phyloP scores from a whole-genome alignment of 106 monocot genomes.

The Platanthera zijinensis region DNA sequence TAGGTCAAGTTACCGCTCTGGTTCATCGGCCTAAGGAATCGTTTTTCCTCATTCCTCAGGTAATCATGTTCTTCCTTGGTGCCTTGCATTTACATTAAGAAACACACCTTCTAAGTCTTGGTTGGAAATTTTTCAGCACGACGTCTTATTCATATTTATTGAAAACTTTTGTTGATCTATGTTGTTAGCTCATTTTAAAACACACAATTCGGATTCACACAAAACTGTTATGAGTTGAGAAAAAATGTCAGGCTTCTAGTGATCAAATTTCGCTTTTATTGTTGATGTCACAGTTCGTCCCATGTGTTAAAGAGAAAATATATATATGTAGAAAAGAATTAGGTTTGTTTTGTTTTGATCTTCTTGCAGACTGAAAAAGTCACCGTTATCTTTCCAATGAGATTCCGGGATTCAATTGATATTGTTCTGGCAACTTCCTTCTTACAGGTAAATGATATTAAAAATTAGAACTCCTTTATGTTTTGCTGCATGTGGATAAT shows the following conservation, averaged over 20 bases:
- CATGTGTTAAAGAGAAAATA: background rate
- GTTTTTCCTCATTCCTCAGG: constrained; percentile 89
- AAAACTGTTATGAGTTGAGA: background rate
- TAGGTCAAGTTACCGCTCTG: constrained; percentile 60
- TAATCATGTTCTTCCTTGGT: constrained; percentile 12
- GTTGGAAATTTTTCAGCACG: background rate
- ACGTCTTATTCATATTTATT: background rate
- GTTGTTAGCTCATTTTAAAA: background rate
- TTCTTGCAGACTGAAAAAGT: constrained; percentile 73
- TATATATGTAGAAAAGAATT: background rate
- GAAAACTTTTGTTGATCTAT: background rate
- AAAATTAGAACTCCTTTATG: background rate
- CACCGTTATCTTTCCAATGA: constrained; percentile 79
- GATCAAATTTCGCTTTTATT: background rate
- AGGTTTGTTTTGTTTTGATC: constrained; percentile 4
- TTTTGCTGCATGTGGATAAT: background rate
- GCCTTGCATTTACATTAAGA: background rate
- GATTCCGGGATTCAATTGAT: constrained; percentile 84
- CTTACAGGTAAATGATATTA: constrained; percentile 57
- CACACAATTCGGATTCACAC: background rate
- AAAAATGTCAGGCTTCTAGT: background rate
- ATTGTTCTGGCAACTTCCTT: constrained; percentile 86
- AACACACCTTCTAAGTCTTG: background rate
- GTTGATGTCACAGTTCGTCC: background rate
- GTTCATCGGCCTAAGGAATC: constrained; percentile 91